Conservation (phyloP, 2,329 filamentous ascomycete species). For the Sporothrix dimorphospora region DNA sequence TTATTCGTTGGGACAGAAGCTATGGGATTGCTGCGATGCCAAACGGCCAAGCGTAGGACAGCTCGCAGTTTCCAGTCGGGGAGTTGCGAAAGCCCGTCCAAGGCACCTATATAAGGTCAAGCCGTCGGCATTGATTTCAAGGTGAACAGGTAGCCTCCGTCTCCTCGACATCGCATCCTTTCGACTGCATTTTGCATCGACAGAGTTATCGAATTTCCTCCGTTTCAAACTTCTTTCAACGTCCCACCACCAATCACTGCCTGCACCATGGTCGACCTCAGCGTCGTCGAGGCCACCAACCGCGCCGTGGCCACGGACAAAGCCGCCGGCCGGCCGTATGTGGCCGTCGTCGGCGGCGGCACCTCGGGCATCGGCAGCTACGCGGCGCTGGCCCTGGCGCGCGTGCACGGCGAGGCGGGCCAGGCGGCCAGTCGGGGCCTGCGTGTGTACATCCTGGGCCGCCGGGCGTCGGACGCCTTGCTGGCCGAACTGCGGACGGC, state of each 20-base stretch:
- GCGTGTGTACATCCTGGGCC: conserved; percentile 42
- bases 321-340: conserved; percentile 27
- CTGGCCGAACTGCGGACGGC: conserved; percentile 38
- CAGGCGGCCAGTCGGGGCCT: conserved; percentile 33
- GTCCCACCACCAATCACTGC: neutral
- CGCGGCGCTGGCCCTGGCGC: conserved; percentile 30
- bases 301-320: conserved; percentile 20
- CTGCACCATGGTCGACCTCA: conserved; percentile 31
- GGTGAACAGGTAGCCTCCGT: no score
- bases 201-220: no score
- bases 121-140: no score
- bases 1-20: no score
- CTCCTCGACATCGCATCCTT: no score
- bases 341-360: conserved; percentile 35
- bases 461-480: conserved; percentile 35
- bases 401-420: conserved; percentile 25
- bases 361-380: conserved; percentile 35
- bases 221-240: no score
- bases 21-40: no score
- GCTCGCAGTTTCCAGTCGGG: neutral
- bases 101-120: neutral
- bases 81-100: neutral
- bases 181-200: no score
- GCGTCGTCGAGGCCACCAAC: conserved; percentile 30
- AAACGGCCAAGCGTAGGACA: no score